These are phyloP conservation scores for Ogataea glucozyma DNA, from an alignment of 805 yeast species.

Conservation along the genomic window DNA sequence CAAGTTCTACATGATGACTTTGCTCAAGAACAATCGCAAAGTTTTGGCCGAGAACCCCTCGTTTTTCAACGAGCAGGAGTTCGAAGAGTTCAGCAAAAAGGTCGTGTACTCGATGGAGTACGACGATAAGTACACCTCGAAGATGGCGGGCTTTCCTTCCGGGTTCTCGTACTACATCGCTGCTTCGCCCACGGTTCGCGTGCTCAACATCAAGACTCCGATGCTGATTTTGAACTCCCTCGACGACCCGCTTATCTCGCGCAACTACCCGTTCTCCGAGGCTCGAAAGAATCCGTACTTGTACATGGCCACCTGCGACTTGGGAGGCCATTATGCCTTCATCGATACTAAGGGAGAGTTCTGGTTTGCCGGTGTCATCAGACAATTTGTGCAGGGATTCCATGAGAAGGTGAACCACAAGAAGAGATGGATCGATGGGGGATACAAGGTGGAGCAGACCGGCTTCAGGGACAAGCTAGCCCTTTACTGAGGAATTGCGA, in stretches of 20 bases:
- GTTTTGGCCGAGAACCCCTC: conserved; percentile 36
- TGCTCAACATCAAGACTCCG: conserved; percentile 61
- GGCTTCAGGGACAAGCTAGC: conserved; percentile 20
- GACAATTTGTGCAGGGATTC: conserved; percentile 42
- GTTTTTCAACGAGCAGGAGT: conserved; percentile 26
- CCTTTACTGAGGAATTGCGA: conserved; percentile 10
- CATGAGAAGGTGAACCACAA: conserved; percentile 19
- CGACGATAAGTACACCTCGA: conserved; percentile 62
- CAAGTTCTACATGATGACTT: conserved; percentile 41
- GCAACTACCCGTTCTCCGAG: conserved; percentile 52
- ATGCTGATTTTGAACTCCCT: conserved; percentile 55
- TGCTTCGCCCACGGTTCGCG: conserved; percentile 60
- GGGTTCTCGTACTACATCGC: conserved; percentile 65
- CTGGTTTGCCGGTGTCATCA: conserved; percentile 49
- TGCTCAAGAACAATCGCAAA: conserved; percentile 45
- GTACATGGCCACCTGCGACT: conserved; percentile 54
- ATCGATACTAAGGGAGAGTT: conserved; percentile 44
- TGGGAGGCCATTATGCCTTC: conserved; percentile 73
- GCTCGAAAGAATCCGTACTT: conserved; percentile 57
- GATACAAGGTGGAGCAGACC: conserved; percentile 21
- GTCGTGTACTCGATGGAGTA: conserved; percentile 52
- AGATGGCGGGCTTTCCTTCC: conserved; percentile 60
- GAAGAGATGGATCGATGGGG: conserved; percentile 20
- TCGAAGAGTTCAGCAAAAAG: conserved; percentile 36
- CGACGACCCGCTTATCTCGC: conserved; percentile 69